Conservation (phyloP, 331 rosid genomes). For the Prunus yedoensis region DNA sequence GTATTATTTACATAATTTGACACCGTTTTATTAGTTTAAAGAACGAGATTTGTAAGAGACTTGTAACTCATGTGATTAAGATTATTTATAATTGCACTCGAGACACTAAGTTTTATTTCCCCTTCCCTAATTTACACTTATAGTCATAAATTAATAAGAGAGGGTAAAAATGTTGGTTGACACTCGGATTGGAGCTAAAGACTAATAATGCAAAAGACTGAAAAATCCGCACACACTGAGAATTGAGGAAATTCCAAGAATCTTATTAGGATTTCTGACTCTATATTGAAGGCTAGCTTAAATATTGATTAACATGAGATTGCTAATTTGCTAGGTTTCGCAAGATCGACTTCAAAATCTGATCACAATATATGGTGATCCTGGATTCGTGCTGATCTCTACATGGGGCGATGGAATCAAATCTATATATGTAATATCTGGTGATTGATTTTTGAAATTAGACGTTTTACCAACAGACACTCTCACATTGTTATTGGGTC, state of each 20-base stretch:
- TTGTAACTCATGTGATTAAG: no score
- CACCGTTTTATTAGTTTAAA: no score
- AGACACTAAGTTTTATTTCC: rapidly evolving
- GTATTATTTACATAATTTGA: no score
- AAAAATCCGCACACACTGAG: no score
- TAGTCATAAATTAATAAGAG: no score
- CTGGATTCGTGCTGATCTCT: background rate
- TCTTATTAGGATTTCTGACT: background rate
- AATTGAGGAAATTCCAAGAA: background rate
- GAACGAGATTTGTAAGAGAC: rapidly evolving
- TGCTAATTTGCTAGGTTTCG: background rate
- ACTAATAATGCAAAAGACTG: no score
- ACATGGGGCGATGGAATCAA: no score
- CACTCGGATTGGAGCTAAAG: no score
- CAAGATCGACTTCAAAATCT: background rate
- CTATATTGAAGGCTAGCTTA: background rate
- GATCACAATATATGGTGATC: background rate
- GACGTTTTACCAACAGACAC: slow-evolving; percentile 9
- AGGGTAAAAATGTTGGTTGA: no score
- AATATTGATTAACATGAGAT: background rate
- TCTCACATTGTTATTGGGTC: background rate
- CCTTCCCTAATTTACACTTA: no score
- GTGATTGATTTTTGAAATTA: background rate
- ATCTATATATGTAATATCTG: no score
- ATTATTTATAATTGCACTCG: rapidly evolving